Evolutionary conservation across 139 green algal genomes (phyloP).

Genomic region (Yamagishiella unicocca): DNA sequence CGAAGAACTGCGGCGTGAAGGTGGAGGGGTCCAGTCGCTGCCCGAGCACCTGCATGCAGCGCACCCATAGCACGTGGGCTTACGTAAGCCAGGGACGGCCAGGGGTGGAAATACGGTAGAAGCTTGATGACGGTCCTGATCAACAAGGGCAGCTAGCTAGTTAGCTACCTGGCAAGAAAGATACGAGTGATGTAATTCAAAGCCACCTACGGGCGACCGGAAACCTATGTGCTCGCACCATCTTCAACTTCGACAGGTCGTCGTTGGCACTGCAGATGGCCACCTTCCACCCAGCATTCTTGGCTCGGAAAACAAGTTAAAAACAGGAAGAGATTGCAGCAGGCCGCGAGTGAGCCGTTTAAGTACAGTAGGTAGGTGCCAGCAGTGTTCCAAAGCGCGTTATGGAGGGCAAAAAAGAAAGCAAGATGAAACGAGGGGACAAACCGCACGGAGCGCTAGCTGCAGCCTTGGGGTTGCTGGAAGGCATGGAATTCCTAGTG

Average conservation of each 20-base stretch:
- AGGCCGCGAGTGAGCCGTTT: too few species aligned
- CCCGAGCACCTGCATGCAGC: background rate
- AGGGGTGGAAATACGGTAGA: background rate
- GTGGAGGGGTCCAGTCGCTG: slow-evolving; percentile 8
- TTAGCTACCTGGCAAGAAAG: background rate
- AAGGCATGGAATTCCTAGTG: too few species aligned
- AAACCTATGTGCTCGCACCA: background rate
- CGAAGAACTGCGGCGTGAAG: slow-evolving; percentile 8
- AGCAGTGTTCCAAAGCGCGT: too few species aligned
- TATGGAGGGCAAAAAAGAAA: background rate
- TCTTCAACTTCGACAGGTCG: background rate
- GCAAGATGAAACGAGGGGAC: background rate
- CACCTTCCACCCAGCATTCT: slow-evolving; percentile 13
- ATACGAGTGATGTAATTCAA: background rate
- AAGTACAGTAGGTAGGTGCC: too few species aligned
- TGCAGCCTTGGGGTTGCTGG: too few species aligned
- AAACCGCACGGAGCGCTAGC: background rate
- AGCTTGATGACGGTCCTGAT: background rate
- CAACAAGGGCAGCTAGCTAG: background rate
- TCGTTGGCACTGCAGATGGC: slow-evolving; percentile 26
- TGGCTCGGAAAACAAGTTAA: background rate
- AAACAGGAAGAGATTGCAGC: too few species aligned
- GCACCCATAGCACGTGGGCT: background rate
- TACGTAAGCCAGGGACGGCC: background rate
- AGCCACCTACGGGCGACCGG: too few species aligned